Base-by-base conservation (phyloP, 768 basidiomycete genomes). In the Clavaria fumosa region DNA sequence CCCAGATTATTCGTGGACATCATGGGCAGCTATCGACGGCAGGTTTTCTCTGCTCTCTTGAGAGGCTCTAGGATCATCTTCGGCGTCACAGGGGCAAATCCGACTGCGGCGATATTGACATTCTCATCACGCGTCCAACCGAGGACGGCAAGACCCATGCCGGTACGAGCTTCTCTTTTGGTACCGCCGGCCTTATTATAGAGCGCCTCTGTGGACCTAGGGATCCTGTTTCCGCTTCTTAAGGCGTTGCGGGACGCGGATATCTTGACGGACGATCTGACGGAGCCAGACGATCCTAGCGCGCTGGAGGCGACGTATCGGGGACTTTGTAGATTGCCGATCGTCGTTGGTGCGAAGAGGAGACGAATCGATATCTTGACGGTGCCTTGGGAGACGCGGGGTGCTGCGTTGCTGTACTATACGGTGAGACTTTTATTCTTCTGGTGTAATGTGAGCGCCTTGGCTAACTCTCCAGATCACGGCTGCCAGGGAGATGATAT, bases 11-110 rank as follows among this genome's bases (percentile, higher is more conserved):
- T 70, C 48, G 57, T 95, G 7, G 76, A 89, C 35, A 78, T 91
- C 34, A 91, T 93, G 90, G 91, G 90, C 1, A 88, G 84, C 45
- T 96, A 78, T 53, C 61, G 90, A 47, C 66, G 84, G 80, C 72
- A 45, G 35, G 48, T 43, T 14, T 30, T 35, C 4, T 43, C 35
- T 31, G 17, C 3, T 31, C n/a, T 34, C 43, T 22, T 22, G n/a
- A 24, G 22, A 21, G 6, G 24, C 14, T 7, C 19, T 14, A 31
- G 30, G 24, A 34, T 34, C 15, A 40, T 41, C 28, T 23, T 31
- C 27, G 31, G 27, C 5, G 15, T 9, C 35, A n/a, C 43, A 84
- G 88, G 41, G 85, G 88, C 4, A 80, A 82, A 53, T 58, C 66
- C 1, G 75, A 76, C 38, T 90, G 84, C 40, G 91, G 91, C 2